Base-by-base conservation (phyloP, 2,329 filamentous ascomycete species). In the Paraphoma chrysanthemicola region DNA sequence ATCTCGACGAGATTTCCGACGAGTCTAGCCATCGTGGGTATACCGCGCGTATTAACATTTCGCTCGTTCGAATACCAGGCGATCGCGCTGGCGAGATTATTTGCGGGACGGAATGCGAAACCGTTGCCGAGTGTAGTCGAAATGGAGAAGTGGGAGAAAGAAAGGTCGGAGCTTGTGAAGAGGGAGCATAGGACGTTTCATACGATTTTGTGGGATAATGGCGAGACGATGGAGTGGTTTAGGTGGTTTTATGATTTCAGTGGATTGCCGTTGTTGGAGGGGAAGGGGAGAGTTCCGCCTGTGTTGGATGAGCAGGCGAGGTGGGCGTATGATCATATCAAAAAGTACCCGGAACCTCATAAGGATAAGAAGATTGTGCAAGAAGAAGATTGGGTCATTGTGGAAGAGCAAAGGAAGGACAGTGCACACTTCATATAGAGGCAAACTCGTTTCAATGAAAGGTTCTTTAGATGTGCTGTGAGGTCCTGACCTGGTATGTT, bases 11-110 rank as follows among this genome's bases (percentile, higher is more conserved):
- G 80, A 18, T 80, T 80, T 41, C 69, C 78, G 0, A 83, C 80
- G 0, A 70, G 17, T 7, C 29, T 88, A 0, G 85, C 77, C 0
- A 72, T 85, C 10, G 78, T 86, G 0, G 85, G 85, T 0, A 65
- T 85, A 6, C 83, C 83, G 1, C 78, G 83, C 0, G 80, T 80
- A 0, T 67, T 84, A 11, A 85, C 83, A 0, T 86, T 85, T 54
- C 70, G 83, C 6, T 82, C 80, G 36, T 85, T 85, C 57, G 84
- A 86, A 66, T 86, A 86, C 57, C 84, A 86, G 65, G 83, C 82
- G 1, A 74, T 85, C 41, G 82, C 83, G 1, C 69, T 86, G 0
- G 83, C 84, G 3, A 75, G 84, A 2, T 62, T 84, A 0, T 85
- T 80, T 62, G 71, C 82, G 0, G 74, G 75, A 0, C 72, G 83